phyloP scores from a whole-genome alignment of 371 early-diverging fungal species.

The Apophysomyces variabilis region DNA sequence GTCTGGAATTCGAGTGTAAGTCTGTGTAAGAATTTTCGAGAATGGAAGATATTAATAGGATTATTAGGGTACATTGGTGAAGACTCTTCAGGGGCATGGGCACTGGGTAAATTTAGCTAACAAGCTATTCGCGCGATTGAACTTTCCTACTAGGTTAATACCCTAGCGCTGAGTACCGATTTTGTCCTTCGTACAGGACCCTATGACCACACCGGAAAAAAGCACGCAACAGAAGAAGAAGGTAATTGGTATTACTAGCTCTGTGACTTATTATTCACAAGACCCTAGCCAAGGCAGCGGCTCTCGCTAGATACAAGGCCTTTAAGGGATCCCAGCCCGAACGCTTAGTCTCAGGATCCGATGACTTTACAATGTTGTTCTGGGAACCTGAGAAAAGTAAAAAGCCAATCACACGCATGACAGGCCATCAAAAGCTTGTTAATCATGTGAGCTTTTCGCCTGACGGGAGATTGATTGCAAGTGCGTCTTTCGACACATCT shows the following conservation, averaged over 20 bases:
- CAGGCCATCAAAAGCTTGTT: slow-evolving; percentile 96
- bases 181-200: slow-evolving; percentile 90
- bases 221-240: slow-evolving; percentile 66
- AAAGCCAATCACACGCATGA: slow-evolving; percentile 89
- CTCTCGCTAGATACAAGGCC: slow-evolving; percentile 79
- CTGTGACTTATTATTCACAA: neutral
- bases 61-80: slow-evolving; percentile 78
- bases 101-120: slow-evolving; percentile 60
- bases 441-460: slow-evolving; percentile 94
- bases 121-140: neutral
- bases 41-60: neutral
- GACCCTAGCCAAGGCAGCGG: slow-evolving; percentile 65
- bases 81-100: slow-evolving; percentile 89
- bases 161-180: slow-evolving; percentile 90
- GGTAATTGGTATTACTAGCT: slow-evolving; percentile 28
- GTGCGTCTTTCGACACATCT: slow-evolving; percentile 97
- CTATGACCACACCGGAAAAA: slow-evolving; percentile 81
- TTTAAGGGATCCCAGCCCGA: slow-evolving; percentile 75
- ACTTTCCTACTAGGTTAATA: slow-evolving; percentile 78
- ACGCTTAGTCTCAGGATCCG: slow-evolving; percentile 91
- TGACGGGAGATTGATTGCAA: slow-evolving; percentile 91
- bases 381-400: slow-evolving; percentile 89
- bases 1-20: slow-evolving; percentile 80
- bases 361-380: slow-evolving; percentile 96
- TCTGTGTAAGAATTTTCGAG: neutral